phyloP scores from a whole-genome alignment of 2,329 filamentous ascomycete species.

The Thermoascus crustaceus region DNA sequence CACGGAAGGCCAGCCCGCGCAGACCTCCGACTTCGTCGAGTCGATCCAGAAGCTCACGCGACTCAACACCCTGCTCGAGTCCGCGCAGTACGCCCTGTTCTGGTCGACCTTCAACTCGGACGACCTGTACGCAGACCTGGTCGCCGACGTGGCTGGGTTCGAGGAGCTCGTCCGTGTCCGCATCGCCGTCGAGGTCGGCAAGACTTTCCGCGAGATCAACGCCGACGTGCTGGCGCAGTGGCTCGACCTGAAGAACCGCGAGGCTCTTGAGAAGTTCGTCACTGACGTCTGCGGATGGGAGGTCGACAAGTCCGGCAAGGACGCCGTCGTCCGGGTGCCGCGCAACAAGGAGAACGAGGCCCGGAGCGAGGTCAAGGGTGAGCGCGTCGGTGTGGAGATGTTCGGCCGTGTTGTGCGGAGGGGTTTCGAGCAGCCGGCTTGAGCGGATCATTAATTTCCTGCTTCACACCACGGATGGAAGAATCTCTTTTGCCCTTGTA shows the following conservation, averaged over 20 bases:
- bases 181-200: constrained; percentile 79
- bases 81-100: constrained; percentile 83
- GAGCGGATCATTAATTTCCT: no score
- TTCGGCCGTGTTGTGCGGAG: constrained; percentile 63
- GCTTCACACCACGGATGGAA: no score
- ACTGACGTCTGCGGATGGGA: constrained; percentile 81
- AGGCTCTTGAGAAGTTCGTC: constrained; percentile 67
- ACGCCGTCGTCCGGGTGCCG: constrained; percentile 62
- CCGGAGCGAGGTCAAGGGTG: constrained; percentile 86
- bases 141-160: constrained; percentile 88
- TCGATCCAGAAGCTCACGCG: constrained; percentile 78
- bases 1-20: constrained; percentile 33
- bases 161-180: constrained; percentile 87
- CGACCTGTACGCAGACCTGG: constrained; percentile 90
- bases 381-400: constrained; percentile 63
- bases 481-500: no score
- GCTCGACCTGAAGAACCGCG: constrained; percentile 60
- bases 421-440: constrained; percentile 76
- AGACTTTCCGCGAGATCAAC: constrained; percentile 67
- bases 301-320: constrained; percentile 48
- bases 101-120: constrained; percentile 89
- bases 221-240: constrained; percentile 62
- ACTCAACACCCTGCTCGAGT: constrained; percentile 80
- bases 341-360: constrained; percentile 96
- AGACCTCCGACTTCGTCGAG: constrained; percentile 59